Conservation (phyloP, 2,329 filamentous ascomycete genomes). For the Orbilia blumenaviensis region DNA sequence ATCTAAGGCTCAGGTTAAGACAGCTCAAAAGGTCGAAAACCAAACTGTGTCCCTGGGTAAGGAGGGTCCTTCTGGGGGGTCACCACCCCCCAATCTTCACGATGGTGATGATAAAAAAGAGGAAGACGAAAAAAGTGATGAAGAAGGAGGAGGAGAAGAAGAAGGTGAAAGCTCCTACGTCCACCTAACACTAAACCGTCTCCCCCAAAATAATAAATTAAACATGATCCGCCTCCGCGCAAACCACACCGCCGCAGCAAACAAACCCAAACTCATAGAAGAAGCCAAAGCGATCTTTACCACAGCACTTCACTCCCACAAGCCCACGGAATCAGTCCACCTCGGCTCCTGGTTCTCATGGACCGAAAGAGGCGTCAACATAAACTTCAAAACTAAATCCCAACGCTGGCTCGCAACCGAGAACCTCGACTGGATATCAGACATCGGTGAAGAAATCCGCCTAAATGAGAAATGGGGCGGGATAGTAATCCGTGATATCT, state of each 20-base stretch:
- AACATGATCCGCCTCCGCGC: conserved; percentile 35
- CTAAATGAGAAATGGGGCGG: conserved; percentile 41
- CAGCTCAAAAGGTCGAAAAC: no score
- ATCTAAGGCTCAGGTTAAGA: neutral
- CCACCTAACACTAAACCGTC: conserved; percentile 9
- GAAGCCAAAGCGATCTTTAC: conserved; percentile 17
- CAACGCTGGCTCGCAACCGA: conserved; percentile 39
- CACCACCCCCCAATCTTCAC: neutral
- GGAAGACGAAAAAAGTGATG: no score
- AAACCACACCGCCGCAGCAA: conserved; percentile 9
- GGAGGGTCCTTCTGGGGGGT: neutral
- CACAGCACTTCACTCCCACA: conserved; percentile 20
- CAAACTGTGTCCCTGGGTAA: no score
- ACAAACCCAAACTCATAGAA: conserved; percentile 24
- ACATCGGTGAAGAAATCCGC: conserved; percentile 14
- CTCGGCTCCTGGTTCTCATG: conserved; percentile 49
- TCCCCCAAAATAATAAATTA: conserved; percentile 35
- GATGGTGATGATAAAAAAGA: no score
- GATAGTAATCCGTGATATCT: conserved; percentile 39
- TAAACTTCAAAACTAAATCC: conserved; percentile 34
- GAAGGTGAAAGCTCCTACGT: conserved; percentile 19
- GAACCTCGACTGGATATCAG: conserved; percentile 18
- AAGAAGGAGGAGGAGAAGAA: no score
- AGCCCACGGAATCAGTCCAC: conserved; percentile 15
- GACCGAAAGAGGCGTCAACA: conserved; percentile 25